Evolutionary conservation across 2,329 filamentous ascomycete species (phyloP), one percentile per base, ranked within the genome.

Genomic region (Colletotrichum sp.): DNA sequence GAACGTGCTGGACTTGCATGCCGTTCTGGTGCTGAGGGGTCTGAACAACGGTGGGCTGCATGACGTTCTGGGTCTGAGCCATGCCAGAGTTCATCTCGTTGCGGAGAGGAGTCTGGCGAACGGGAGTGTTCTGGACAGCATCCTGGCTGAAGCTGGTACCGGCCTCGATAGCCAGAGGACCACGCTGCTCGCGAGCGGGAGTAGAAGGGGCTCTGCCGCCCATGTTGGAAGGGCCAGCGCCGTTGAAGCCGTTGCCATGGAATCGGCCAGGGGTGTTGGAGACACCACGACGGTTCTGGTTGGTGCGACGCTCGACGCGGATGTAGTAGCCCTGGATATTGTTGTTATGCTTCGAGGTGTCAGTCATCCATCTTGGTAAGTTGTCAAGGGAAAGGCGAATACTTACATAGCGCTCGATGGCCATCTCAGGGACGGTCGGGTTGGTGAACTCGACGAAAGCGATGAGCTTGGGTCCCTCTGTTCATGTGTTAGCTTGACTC

Each of bases 361-460:
- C 21, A 75, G 69, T 38, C 16, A 38, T n/a, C 9, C 9, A 56
- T 59, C 14, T 59, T 28, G 14, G 12, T 55, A 16, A 10, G 14
- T 18, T 52, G 14, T 13, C 4, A 8, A 36, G 32, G 1, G n/a
- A 21, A 55, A 21, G 43, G 43, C 43, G 4, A 16, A 8, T 21
- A 88, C 87, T 73, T 84, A 77, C 13, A 77, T 75, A 34, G 78
- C 74, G 71, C 61, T 76, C 77, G 14, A 87, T 81, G 1, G 85
- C 84, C 26, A 81, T 71, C 21, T 86, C 85, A 8, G 84, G 84
- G 48, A 82, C 78, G 69, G 86, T 82, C 5, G 82, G 81, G 4
- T 82, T 81, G 4, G 74, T 76, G 66, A 85, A 88, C 77, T 87
- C 86, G 6, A 88, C 81, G 65, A 86, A 86, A 1, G 81, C 84